Base-by-base conservation (phyloP, 805 yeast genomes). In the Lachancea sp. region DNA sequence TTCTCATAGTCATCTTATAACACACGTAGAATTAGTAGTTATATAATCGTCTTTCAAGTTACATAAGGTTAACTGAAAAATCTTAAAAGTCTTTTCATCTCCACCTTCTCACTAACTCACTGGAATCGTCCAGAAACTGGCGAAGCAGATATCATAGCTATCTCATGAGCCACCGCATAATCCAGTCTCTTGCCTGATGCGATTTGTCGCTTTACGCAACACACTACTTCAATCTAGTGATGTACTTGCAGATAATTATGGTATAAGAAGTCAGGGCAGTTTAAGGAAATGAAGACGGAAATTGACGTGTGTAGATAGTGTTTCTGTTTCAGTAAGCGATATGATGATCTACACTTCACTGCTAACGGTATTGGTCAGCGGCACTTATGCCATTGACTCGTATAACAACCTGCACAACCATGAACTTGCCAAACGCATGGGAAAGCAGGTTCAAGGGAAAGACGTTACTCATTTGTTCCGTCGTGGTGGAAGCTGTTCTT, bases 401-500 rank as follows among this genome's bases (percentile, higher is more conserved):
- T 45, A 43, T 26, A 36, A 45, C 13, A 37, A 44, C n/a, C 47
- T 41, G 19, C 43, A 45, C 19, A 38, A 43, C 23, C 60, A 51
- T 36, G 48, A 49, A 17, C 54, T 51, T 15, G 51, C 54, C 20
- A 47, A 44, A 21, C 40, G 30, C 26, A 42, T 34, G 8, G 50
- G 45, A 12, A 58, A 56, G 33, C 20, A 45, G 17, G 47, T 61
- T 23, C 58, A 50, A 6, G 63, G 62, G 1, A 60, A 56, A 34
- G 35, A 43, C 2, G 40, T 59, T 4, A 33, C 58, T 5, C 43
- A 43, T 11, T 35, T 61, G 20, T 61, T 61, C 45, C 56, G 49
- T 32, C 52, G 61, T 45, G 28, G 34, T 42, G 71, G 74, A 29
- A 60, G 66, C 17, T 86, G 95, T 64, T 49, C 72, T 3, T 85